Conservation (phyloP, 2,329 filamentous ascomycete species). For the Verticillium longisporum region DNA sequence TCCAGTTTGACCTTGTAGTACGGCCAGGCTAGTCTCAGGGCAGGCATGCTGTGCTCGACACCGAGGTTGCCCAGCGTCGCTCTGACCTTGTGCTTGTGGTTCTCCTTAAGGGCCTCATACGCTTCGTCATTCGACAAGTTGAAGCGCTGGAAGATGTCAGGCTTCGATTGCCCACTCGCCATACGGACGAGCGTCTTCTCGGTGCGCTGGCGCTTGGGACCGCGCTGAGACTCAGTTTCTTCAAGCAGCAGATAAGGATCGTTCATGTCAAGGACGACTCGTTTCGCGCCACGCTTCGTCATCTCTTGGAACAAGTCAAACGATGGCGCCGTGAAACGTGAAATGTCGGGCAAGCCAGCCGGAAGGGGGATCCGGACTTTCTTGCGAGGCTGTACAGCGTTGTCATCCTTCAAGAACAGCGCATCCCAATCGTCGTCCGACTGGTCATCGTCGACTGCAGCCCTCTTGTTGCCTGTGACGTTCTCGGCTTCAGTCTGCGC, state of each 20-base stretch:
- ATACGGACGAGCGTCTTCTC: constrained; percentile 57
- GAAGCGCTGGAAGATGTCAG: constrained; percentile 73
- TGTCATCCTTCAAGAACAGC: constrained; percentile 44
- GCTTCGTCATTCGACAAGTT: constrained; percentile 96
- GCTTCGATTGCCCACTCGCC: constrained; percentile 62
- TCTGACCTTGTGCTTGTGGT: constrained; percentile 91
- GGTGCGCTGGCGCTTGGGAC: constrained; percentile 51
- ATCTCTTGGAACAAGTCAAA: constrained; percentile 76
- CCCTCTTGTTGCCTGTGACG: constrained; percentile 11
- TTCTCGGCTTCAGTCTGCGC: constrained; percentile 14
- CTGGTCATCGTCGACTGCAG: constrained; percentile 12
- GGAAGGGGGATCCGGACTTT: constrained; percentile 64
- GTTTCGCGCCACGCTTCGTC: constrained; percentile 67
- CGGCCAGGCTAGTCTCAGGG: constrained; percentile 84
- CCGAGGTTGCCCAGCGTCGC: constrained; percentile 85
- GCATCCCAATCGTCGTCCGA: constrained; percentile 56
- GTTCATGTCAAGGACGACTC: constrained; percentile 77
- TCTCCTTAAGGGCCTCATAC: constrained; percentile 93
- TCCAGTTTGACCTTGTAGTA: constrained; percentile 88
- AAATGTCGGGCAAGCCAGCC: constrained; percentile 51
- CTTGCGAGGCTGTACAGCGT: constrained; percentile 37
- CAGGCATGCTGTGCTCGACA: constrained; percentile 92
- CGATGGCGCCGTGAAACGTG: constrained; percentile 57
- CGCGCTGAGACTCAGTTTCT: constrained; percentile 58
- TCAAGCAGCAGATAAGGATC: constrained; percentile 85